Percentiles rank a stretch among this genome's conserved stretches.
Conservation (phyloP, 208 protist genomes). For the Acanthamoeba royreba region DNA sequence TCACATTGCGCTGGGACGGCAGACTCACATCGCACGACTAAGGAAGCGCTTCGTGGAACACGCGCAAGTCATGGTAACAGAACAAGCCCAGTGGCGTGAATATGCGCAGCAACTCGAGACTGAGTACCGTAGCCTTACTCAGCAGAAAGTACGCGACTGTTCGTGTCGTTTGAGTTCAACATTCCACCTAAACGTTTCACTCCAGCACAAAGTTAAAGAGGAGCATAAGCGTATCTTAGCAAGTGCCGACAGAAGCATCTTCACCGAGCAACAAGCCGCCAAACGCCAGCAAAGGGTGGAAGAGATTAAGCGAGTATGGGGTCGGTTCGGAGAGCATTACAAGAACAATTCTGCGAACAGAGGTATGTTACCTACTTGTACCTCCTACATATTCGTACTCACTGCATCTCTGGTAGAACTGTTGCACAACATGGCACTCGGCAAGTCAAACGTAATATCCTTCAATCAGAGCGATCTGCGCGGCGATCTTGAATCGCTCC, state of each 20-base stretch:
- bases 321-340: neutral
- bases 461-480: neutral
- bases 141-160: neutral
- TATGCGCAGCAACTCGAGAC: neutral
- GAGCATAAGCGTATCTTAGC: neutral
- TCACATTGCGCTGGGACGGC: neutral
- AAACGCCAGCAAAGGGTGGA: neutral
- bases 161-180: neutral
- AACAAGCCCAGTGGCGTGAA: neutral
- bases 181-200: neutral
- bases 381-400: neutral
- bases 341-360: neutral
- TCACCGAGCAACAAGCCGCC: neutral
- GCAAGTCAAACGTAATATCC: neutral
- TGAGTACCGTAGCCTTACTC: neutral
- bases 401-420: neutral
- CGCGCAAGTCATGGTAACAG: neutral
- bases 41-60: neutral
- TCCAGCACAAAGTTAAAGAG: slow-evolving; percentile 10
- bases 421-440: neutral
- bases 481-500: neutral
- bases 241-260: neutral
- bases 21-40: neutral
- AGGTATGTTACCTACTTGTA: neutral
- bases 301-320: neutral